phyloP scores from a whole-genome alignment of 2,329 filamentous ascomycete species.

The Dichotomopilus funicola region DNA sequence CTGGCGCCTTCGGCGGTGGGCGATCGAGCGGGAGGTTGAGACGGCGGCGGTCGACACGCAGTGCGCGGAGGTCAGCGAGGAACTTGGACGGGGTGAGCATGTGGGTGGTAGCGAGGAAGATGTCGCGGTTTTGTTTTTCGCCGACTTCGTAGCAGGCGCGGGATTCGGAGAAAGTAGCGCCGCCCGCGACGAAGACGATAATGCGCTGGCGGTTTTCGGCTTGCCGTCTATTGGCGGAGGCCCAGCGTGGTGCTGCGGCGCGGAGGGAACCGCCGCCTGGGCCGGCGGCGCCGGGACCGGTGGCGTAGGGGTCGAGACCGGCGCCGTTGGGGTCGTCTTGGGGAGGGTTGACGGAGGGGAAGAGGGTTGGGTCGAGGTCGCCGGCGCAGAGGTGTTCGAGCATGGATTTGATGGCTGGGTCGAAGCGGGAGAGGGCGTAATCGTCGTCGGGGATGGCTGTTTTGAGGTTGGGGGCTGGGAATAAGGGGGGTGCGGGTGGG shows the following conservation, averaged over 20 bases:
- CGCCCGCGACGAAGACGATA: conserved; percentile 91
- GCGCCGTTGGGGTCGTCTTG: conserved; percentile 47
- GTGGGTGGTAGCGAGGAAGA: conserved; percentile 85
- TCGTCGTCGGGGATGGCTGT: conserved; percentile 59
- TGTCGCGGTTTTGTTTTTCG: conserved; percentile 63
- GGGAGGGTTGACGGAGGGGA: conserved; percentile 69
- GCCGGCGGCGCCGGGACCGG: conserved; percentile 34
- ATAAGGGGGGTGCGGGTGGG: conserved; percentile 59
- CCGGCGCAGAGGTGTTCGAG: conserved; percentile 68
- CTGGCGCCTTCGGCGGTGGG: conserved; percentile 74
- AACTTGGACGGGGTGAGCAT: conserved; percentile 86
- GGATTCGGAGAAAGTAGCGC: conserved; percentile 87
- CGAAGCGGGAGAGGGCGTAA: conserved; percentile 79
- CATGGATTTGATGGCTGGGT: conserved; percentile 74
- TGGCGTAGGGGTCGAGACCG: conserved; percentile 20
- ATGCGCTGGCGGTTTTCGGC: conserved; percentile 83
- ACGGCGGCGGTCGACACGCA: conserved; percentile 66
- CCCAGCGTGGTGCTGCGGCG: conserved; percentile 92
- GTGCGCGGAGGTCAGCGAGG: conserved; percentile 55
- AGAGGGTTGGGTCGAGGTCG: conserved; percentile 56
- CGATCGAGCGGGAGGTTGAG: conserved; percentile 77
- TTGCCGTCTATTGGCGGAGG: conserved; percentile 66
- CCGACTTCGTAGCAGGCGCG: conserved; percentile 85
- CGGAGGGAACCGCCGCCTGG: conserved; percentile 69
- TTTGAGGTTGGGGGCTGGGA: conserved; percentile 57